Evolutionary conservation across 352 stramenopile genomes (phyloP), one percentile per base, ranked within the genome.

Genomic region (Phytopythium cucurbitacearum): DNA sequence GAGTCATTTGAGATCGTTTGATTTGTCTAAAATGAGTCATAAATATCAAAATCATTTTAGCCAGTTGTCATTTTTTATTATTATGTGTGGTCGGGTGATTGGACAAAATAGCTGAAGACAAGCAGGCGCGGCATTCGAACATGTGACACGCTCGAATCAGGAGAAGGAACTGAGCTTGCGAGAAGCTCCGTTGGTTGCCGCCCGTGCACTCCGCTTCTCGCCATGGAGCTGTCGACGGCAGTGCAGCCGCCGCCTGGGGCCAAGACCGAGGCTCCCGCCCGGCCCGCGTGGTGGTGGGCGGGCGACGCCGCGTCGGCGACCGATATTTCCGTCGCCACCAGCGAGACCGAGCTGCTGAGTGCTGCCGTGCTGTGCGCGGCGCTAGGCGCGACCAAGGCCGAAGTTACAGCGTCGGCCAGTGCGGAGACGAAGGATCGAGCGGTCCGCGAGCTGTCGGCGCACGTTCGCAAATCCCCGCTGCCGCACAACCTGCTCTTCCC

Each of bases 331-430:
- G 65, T 73, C 28, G 65, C 54, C 3, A 51, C 64, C 56, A 88
- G 62, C 39, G 79, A 90, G 71, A 76, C 65, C 21, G 76, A 85
- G 59, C 43, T 90, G 49, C 63, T 90, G 36, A 85, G 73, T 56
- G 82, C 82, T 16, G 82, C 80, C 13, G 79, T 92, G 33, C 59
- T 92, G 11, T 90, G 82, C 53, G 76, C 77, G 3, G 79, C 80
- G 7, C 56, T 89, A 40, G 65, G 64, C 15, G 59, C 48, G 32
- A 70, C 62, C 33, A 73, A 70, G 49, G 49, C 57, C 11, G 38
- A 57, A n/a, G 37, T 47, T 44, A 45, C 53, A 11, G 13, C n/a
- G 13, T 39, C 40, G 21, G 47, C 51, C 55, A 56, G 41, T 40
- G 38, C 56, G 13, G 60, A 63, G 11, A 47, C 45, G 16, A 28